Conservation (phyloP, 2,329 filamentous ascomycete species). For the Fusarium redolens region DNA sequence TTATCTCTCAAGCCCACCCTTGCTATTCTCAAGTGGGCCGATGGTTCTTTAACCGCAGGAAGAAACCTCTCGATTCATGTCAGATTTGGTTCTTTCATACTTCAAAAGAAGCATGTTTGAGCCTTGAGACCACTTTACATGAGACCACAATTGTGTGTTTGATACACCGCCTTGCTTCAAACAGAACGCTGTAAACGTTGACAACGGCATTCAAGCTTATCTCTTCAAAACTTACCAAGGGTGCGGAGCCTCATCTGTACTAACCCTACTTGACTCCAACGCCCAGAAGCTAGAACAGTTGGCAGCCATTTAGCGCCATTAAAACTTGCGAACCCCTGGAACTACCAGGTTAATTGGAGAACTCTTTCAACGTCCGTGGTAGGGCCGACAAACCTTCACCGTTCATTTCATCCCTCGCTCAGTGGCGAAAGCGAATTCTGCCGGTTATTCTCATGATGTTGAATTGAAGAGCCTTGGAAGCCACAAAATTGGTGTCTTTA, state of each 20-base stretch:
- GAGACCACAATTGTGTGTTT: neutral
- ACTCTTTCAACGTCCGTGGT: slow-evolving; percentile 25
- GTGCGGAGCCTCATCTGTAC: slow-evolving; percentile 28
- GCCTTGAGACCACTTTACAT: neutral
- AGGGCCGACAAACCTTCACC: slow-evolving; percentile 29
- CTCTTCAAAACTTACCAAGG: neutral
- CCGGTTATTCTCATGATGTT: neutral
- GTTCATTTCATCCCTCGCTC: slow-evolving; percentile 7
- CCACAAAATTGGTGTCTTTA: neutral
- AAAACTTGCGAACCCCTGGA: slow-evolving; percentile 23
- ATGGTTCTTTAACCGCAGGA: neutral
- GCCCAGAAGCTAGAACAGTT: slow-evolving; percentile 27
- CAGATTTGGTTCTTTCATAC: neutral
- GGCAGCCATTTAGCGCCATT: slow-evolving; percentile 28
- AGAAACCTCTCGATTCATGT: neutral
- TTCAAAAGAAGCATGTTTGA: neutral
- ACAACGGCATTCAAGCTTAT: slow-evolving; percentile 7
- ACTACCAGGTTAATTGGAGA: slow-evolving; percentile 23
- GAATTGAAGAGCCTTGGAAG: neutral
- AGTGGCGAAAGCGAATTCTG: neutral
- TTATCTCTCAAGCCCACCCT: slow-evolving; percentile 12
- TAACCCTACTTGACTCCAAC: slow-evolving; percentile 19
- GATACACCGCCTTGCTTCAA: neutral
- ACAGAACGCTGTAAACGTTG: neutral
- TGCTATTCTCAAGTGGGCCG: slow-evolving; percentile 10